phyloP scores from a whole-genome alignment of 768 basidiomycete genomes.

The Mycena chlorophos region DNA sequence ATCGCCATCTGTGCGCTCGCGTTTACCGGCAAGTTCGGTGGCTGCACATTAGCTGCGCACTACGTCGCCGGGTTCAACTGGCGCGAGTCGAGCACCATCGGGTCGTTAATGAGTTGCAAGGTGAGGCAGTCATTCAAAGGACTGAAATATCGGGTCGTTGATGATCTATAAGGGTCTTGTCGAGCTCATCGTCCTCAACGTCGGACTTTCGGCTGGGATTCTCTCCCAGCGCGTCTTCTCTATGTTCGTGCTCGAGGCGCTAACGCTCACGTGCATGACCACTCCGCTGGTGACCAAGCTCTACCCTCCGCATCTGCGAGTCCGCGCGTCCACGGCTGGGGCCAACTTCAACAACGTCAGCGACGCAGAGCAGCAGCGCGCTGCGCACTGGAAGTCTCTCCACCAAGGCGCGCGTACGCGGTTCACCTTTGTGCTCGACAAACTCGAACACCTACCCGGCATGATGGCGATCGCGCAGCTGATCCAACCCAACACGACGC shows the following conservation, averaged over 20 bases:
- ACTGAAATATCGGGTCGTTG: background rate
- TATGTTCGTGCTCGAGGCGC: constrained; percentile 90
- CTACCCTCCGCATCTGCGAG: constrained; percentile 65
- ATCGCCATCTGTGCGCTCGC: constrained; percentile 77
- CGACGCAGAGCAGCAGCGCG: constrained; percentile 34
- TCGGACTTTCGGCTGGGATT: constrained; percentile 81
- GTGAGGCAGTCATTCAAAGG: constrained; percentile 35
- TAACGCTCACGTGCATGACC: constrained; percentile 83
- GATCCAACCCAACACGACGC: constrained; percentile 46
- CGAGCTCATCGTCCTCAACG: constrained; percentile 94
- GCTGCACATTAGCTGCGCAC: constrained; percentile 71
- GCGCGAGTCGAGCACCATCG: constrained; percentile 83
- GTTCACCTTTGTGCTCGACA: constrained; percentile 87
- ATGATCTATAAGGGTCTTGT: constrained; percentile 58
- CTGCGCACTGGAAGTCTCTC: constrained; percentile 6
- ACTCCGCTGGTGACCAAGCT: constrained; percentile 69
- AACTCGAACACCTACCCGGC: constrained; percentile 83
- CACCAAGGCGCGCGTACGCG: constrained; percentile 46
- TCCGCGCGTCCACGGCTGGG: constrained; percentile 47
- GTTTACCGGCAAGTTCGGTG: constrained; percentile 87
- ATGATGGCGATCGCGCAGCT: constrained; percentile 91
- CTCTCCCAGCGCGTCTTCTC: constrained; percentile 75
- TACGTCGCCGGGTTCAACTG: constrained; percentile 69
- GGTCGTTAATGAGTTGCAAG: constrained; percentile 96
- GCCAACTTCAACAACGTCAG: constrained; percentile 48